A percentile compares a stretch with the other conserved stretches of the same genome.
phyloP scores from a whole-genome alignment of 83 land plant species.

The Isoetes engelmannii region DNA sequence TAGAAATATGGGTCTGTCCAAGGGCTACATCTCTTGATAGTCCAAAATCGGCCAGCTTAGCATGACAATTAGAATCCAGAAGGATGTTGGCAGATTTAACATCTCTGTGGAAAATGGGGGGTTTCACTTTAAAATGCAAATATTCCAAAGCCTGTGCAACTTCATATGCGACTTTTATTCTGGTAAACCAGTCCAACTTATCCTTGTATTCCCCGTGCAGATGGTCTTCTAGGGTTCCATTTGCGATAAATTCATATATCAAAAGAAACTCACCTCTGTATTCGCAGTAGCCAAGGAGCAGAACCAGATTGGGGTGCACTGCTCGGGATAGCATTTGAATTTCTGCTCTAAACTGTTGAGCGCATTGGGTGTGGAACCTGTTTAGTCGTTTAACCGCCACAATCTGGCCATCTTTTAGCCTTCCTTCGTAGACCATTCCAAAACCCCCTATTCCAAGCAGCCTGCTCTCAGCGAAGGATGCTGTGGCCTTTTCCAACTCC shows the following conservation, averaged over 20 bases:
- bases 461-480: neutral
- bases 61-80: constrained; percentile 10
- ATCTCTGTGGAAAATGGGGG: constrained; percentile 2
- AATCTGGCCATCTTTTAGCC: neutral
- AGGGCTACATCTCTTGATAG: constrained; percentile 7
- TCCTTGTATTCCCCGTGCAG: neutral
- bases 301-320: constrained; percentile 2
- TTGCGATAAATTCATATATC: neutral
- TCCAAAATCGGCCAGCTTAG: constrained; percentile 16
- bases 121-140: neutral
- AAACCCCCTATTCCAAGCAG: neutral
- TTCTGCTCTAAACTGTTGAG: neutral
- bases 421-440: neutral
- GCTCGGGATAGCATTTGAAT: constrained; percentile 1
- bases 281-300: constrained; percentile 2
- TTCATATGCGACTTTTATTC: neutral
- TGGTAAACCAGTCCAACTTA: neutral
- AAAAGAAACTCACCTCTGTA: constrained; percentile 2
- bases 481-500: neutral
- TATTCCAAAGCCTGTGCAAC: constrained; percentile 1
- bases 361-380: no score
- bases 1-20: constrained; percentile 11
- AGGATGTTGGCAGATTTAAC: constrained; percentile 11
- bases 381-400: neutral
- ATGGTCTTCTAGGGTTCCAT: constrained; percentile 4